Percentiles rank a stretch among this genome's conserved stretches.
Conservation (phyloP, 2,329 filamentous ascomycete species). For the Pseudogymnoascus sp. region DNA sequence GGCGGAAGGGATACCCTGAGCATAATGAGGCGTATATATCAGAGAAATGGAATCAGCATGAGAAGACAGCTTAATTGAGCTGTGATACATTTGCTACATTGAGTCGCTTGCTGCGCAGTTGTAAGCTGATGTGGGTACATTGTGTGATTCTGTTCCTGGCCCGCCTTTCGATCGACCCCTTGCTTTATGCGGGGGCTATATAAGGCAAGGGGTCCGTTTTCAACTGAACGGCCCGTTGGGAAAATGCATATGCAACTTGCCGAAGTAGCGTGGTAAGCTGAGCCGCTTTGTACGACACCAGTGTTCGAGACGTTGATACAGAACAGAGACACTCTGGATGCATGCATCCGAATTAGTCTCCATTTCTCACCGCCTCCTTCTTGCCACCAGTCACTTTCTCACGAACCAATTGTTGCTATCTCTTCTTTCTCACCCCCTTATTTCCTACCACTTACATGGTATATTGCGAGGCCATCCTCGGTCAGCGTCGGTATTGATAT, state of each 20-base stretch:
- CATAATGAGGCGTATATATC: constrained; percentile 4
- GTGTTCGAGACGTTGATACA: background rate
- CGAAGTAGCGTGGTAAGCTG: background rate
- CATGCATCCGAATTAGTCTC: background rate
- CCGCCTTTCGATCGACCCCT: background rate
- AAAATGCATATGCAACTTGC: background rate
- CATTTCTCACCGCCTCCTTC: background rate
- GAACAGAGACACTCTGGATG: background rate
- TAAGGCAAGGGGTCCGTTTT: background rate
- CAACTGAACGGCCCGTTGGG: background rate
- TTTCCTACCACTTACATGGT: too few species aligned
- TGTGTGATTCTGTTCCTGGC: background rate
- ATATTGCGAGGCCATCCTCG: too few species aligned
- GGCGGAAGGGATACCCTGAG: background rate
- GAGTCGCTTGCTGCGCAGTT: background rate
- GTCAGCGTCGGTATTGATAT: too few species aligned
- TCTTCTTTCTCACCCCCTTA: background rate
- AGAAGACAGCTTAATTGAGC: background rate
- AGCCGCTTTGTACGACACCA: background rate
- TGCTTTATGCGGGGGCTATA: background rate
- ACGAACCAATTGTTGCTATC: too few species aligned
- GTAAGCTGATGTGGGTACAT: background rate
- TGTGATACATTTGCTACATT: background rate
- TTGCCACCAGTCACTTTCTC: too few species aligned
- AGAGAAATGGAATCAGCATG: background rate